Conservation (phyloP, 2,329 filamentous ascomycete genomes). For the Tolypocladium paradoxum region DNA sequence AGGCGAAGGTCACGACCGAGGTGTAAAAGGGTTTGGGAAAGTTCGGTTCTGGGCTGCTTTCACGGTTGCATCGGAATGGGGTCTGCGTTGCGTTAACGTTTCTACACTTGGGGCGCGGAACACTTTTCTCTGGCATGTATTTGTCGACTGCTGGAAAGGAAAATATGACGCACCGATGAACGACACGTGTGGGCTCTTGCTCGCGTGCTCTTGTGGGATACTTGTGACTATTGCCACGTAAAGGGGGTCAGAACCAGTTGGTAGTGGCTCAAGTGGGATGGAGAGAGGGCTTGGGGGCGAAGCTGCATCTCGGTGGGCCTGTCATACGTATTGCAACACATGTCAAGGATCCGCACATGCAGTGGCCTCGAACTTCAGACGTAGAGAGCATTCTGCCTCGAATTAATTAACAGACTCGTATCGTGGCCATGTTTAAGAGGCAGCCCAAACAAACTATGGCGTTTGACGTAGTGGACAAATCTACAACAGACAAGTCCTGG, state of each 20-base stretch:
- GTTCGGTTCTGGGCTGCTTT: slow-evolving; percentile 3
- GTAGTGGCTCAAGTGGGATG: no score
- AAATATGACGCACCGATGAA: slow-evolving; percentile 3
- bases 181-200: neutral
- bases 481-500: neutral
- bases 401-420: neutral
- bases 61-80: slow-evolving; percentile 5
- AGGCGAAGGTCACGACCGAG: slow-evolving; percentile 98
- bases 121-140: neutral
- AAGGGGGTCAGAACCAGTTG: no score
- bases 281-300: no score
- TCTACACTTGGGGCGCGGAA: neutral
- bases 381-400: neutral
- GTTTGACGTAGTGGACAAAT: neutral
- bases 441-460: neutral
- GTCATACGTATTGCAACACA: no score
- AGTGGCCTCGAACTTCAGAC: neutral
- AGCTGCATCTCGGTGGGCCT: no score
- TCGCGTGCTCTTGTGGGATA: neutral
- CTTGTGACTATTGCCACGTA: neutral
- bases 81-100: slow-evolving; percentile 2
- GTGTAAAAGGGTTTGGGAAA: slow-evolving; percentile 37
- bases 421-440: neutral
- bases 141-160: neutral
- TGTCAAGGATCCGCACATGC: neutral